phyloP scores from a whole-genome alignment of 2,329 filamentous ascomycete species.

The Colletotrichum sidae region DNA sequence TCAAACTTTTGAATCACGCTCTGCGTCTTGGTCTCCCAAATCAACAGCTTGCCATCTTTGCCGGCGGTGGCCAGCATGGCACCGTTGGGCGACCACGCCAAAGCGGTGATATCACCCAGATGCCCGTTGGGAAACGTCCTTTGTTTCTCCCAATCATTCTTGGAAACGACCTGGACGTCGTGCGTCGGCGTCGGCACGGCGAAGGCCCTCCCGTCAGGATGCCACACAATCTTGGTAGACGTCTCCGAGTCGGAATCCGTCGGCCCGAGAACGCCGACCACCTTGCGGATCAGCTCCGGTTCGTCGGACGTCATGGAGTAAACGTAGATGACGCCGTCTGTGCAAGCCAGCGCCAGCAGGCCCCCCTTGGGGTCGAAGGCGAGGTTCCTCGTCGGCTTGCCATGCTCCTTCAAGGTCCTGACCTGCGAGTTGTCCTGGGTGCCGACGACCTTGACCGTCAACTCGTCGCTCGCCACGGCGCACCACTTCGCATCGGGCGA shows the following conservation, averaged over 20 bases:
- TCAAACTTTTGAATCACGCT: constrained; percentile 82
- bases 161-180: constrained; percentile 89
- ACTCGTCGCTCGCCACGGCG: constrained; percentile 95
- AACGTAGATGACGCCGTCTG: constrained; percentile 89
- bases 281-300: constrained; percentile 82
- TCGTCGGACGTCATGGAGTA: constrained; percentile 85
- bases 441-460: constrained; percentile 90
- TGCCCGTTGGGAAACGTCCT: constrained; percentile 83
- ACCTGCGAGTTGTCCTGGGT: constrained; percentile 81
- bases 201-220: constrained; percentile 93
- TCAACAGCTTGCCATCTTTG: constrained; percentile 75
- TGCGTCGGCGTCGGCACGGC: constrained; percentile 84
- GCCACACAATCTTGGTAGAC: constrained; percentile 84
- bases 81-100: constrained; percentile 95
- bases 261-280: constrained; percentile 86
- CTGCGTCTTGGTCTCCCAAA: constrained; percentile 94
- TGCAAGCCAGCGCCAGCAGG: constrained; percentile 83
- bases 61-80: constrained; percentile 81
- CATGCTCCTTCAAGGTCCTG: constrained; percentile 84
- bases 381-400: constrained; percentile 89
- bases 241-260: constrained; percentile 82
- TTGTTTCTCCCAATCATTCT: constrained; percentile 89
- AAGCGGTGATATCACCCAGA: constrained; percentile 83
- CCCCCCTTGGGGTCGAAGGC: constrained; percentile 86
- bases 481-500: constrained; percentile 87